Percentiles rank a stretch among this genome's conserved stretches.
phyloP scores from a whole-genome alignment of 1,284 basidiomycete genomes.

The Dichomitus squalens region DNA sequence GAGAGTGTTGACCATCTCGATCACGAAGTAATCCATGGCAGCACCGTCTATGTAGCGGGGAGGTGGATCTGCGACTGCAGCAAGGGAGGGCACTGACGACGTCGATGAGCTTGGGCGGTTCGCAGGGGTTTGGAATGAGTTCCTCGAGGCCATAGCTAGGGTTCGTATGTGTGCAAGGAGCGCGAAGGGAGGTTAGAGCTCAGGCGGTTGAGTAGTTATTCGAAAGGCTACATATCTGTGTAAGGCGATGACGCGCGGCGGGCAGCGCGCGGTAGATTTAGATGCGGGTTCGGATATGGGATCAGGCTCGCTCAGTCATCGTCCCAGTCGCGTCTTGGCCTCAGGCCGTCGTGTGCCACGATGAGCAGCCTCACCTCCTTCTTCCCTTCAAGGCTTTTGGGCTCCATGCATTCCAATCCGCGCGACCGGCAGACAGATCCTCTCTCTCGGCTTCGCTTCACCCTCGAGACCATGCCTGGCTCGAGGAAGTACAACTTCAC shows the following conservation, averaged over 20 bases:
- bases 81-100: slow-evolving; percentile 42
- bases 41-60: slow-evolving; percentile 68
- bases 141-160: slow-evolving; percentile 36
- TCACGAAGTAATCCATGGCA: slow-evolving; percentile 84
- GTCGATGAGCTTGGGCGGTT: slow-evolving; percentile 30
- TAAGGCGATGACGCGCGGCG: neutral
- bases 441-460: slow-evolving; percentile 68
- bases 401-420: slow-evolving; percentile 47
- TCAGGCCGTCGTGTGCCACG: slow-evolving; percentile 4
- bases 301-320: no score
- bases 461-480: slow-evolving; percentile 77
- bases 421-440: slow-evolving; percentile 57
- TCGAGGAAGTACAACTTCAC: slow-evolving; percentile 77
- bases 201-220: no score
- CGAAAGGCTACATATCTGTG: no score
- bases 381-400: slow-evolving; percentile 50
- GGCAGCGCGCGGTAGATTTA: neutral
- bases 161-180: neutral
- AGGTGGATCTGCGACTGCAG: slow-evolving; percentile 62
- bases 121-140: slow-evolving; percentile 36
- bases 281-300: no score
- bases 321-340: neutral
- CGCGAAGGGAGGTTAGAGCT: neutral
- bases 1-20: slow-evolving; percentile 76
- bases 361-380: slow-evolving; percentile 53